phyloP scores from a whole-genome alignment of 306 rosid species.

The Lotus japonicus region DNA sequence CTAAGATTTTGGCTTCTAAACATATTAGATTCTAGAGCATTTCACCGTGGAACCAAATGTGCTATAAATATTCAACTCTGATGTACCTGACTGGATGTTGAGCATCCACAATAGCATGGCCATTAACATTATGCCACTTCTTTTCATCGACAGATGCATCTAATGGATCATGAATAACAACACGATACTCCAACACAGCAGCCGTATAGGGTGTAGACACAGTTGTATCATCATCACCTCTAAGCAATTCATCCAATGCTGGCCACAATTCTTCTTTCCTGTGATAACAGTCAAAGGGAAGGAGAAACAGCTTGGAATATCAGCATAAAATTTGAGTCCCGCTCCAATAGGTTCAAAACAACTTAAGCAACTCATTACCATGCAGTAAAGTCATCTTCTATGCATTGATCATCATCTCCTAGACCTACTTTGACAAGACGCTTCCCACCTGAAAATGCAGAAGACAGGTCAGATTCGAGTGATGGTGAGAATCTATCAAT shows the following conservation, averaged over 20 bases:
- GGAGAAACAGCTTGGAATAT: background rate
- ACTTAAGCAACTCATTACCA: conserved; percentile 54
- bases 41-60: too few relatives aligned
- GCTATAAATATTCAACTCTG: background rate
- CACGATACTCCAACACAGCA: conserved; percentile 72
- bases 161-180: conserved; percentile 48
- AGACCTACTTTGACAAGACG: conserved; percentile 76
- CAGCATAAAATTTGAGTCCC: background rate
- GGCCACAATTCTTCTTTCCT: conserved; percentile 95
- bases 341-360: background rate
- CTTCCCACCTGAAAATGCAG: conserved; percentile 63
- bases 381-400: conserved; percentile 96
- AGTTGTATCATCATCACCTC: conserved; percentile 70
- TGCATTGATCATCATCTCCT: conserved; percentile 98
- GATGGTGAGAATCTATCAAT: background rate
- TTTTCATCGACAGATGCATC: conserved; percentile 49
- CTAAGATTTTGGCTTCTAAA: too few relatives aligned
- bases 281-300: conserved; percentile 16
- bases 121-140: conserved; percentile 71
- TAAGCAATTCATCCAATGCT: conserved; percentile 77
- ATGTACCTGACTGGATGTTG: conserved; percentile 94
- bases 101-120: conserved; percentile 75
- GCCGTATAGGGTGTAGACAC: conserved; percentile 92
- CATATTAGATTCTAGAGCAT: too few relatives aligned
- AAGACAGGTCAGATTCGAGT: conserved; percentile 10